Evolutionary conservation across 805 yeast genomes (phyloP), one percentile per base, ranked within the genome.

Genomic region (Metschnikowia drakensbergensis): DNA sequence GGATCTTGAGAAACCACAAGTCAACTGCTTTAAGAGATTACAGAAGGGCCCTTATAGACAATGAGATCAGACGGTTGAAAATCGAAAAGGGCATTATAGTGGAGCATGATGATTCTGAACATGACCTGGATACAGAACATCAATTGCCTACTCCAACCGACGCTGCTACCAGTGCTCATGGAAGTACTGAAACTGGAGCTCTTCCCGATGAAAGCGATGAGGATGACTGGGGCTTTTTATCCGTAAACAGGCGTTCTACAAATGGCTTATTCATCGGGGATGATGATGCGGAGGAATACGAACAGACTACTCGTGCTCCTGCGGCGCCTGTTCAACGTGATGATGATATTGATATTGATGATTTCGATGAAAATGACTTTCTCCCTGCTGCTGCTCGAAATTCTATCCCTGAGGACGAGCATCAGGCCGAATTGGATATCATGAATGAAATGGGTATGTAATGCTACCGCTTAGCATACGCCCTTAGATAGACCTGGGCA

Each of bases 401-500:
- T 10, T 47, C 52, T 11, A 42, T 33, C 36, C 48, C 53, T 9
- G 53, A 47, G 5, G 50, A 45, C 23, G 54, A 55, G 5, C 58
- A 49, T 54, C 40, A 60, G 55, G 23, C 38, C 5, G 46, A 42
- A 34, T 34, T 42, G 40, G 46, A 42, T 51, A 54, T 71, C 8
- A 69, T 72, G 75, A 63, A 69, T 44, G 73, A 71, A 47, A 60
- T 67, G 58, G 74, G 67, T 10, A 49, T 61, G 58, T 66, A 45
- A 55, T 5, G 35, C 28, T 25, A 42, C 26, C 27, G 47, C 22
- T 34, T 38, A 29, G 17, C 36, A 45, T 45, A 33, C 27, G 45
- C 46, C 55, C 75, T 72, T 52, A 84, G 75, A 41, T 80, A 67
- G 4, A 75, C 62, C 42, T 78, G 67, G 2, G 77, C 74, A 50